Percentiles rank a stretch among this genome's conserved stretches.
Conservation (phyloP, 2,329 filamentous ascomycete species). For the Hypoxylon sp. region DNA sequence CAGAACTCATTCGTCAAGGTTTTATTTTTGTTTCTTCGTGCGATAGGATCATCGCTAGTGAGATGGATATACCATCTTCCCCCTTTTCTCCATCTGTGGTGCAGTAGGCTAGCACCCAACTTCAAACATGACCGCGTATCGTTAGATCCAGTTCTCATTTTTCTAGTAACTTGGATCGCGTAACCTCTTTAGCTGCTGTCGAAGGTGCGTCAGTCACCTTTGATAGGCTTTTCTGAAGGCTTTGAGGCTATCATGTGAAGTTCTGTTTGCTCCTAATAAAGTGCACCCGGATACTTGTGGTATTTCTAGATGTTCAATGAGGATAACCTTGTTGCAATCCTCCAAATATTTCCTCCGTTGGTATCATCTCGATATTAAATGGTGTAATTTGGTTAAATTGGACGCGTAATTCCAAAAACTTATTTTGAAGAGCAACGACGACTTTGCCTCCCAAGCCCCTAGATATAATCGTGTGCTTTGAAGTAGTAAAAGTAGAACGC, state of each 20-base stretch:
- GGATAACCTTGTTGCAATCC: not conserved
- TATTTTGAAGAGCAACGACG: not conserved
- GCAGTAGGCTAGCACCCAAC: not conserved
- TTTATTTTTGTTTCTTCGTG: not conserved
- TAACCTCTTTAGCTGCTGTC: not conserved
- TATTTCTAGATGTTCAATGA: not conserved
- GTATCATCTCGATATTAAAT: slow-evolving; percentile 32
- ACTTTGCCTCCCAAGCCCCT: slow-evolving; percentile 1
- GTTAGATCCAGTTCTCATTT: no score
- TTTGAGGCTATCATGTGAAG: not conserved
- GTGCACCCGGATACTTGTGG: not conserved
- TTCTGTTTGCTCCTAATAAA: not conserved
- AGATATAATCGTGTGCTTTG: slow-evolving; percentile 1
- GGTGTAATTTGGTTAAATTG: slow-evolving; percentile 1
- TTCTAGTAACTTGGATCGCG: not conserved
- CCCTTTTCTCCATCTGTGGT: not conserved
- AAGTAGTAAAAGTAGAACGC: slow-evolving; percentile 22
- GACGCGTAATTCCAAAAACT: not conserved
- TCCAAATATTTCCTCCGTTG: not conserved
- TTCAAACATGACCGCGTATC: not conserved
- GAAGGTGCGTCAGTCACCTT: not conserved
- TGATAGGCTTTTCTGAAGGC: not conserved
- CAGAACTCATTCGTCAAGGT: not conserved
- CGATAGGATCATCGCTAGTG: not conserved
- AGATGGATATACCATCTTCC: not conserved